Conservation (phyloP, 1,139 yeast species). For the Debaryomyces nepalensis region DNA sequence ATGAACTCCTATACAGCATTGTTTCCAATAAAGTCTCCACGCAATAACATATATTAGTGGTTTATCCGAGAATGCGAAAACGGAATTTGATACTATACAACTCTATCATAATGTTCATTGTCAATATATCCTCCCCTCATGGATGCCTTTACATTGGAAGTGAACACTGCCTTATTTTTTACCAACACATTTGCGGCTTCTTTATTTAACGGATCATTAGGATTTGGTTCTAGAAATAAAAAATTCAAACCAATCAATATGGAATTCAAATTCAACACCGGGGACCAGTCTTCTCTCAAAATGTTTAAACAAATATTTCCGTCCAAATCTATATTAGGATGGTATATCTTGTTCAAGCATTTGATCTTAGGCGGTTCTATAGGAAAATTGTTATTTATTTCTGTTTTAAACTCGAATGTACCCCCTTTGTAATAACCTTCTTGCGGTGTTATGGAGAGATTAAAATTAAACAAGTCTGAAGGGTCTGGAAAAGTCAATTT, state of each 20-base stretch:
- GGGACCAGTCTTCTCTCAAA: conserved; percentile 94
- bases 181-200: conserved; percentile 81
- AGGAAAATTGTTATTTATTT: conserved; percentile 76
- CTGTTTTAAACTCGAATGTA: conserved; percentile 64
- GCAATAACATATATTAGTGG: neutral
- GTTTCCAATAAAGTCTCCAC: neutral
- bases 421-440: conserved; percentile 83
- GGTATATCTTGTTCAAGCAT: conserved; percentile 76
- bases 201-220: conserved; percentile 90
- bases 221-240: conserved; percentile 87
- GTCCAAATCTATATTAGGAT: conserved; percentile 88
- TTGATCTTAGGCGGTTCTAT: conserved; percentile 90
- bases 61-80: conserved; percentile 5
- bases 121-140: conserved; percentile 77
- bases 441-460: conserved; percentile 66
- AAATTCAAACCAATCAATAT: conserved; percentile 85
- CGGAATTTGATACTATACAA: conserved; percentile 27
- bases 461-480: conserved; percentile 62
- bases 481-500: conserved; percentile 59
- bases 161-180: conserved; percentile 59
- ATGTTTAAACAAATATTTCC: conserved; percentile 94
- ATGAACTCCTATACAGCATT: neutral
- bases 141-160: conserved; percentile 58
- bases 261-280: conserved; percentile 81
- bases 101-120: conserved; percentile 65